A percentile compares a stretch with the other conserved stretches of the same genome.
phyloP scores from a whole-genome alignment of 768 basidiomycete genomes.

The Russula ochroleuca region DNA sequence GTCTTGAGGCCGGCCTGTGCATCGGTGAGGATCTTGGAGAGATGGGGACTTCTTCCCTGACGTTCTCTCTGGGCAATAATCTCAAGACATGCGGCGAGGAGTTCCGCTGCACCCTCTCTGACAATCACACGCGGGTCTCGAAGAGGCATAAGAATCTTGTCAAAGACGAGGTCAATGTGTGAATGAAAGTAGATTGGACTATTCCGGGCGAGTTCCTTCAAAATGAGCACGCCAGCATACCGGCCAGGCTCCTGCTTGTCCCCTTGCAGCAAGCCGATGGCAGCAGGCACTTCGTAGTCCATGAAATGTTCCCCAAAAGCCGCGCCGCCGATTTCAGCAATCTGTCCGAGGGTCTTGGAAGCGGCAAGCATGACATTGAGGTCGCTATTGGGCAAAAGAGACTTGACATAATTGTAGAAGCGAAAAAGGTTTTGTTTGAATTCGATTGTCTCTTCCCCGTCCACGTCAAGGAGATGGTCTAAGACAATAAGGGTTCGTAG shows the following conservation, averaged over 20 bases:
- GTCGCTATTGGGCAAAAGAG: conserved; percentile 86
- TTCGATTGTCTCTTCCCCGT: conserved; percentile 76
- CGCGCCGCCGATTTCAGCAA: conserved; percentile 76
- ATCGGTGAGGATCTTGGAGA: conserved; percentile 82
- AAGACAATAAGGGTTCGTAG: conserved; percentile 28
- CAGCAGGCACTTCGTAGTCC: conserved; percentile 81
- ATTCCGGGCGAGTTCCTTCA: conserved; percentile 90
- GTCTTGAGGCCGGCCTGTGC: conserved; percentile 79
- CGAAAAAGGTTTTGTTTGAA: conserved; percentile 77
- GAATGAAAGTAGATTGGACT: conserved; percentile 85
- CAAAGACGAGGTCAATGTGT: conserved; percentile 82
- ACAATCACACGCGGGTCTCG: conserved; percentile 87
- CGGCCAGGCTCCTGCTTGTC: conserved; percentile 75
- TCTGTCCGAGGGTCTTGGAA: conserved; percentile 86
- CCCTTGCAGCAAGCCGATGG: conserved; percentile 73
- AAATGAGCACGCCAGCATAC: conserved; percentile 89
- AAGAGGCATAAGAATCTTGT: conserved; percentile 87
- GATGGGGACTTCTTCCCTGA: conserved; percentile 57
- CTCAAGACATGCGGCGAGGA: conserved; percentile 88
- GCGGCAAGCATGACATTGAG: conserved; percentile 92
- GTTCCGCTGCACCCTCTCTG: conserved; percentile 87
- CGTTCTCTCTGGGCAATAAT: conserved; percentile 77
- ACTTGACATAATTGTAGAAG: conserved; percentile 90
- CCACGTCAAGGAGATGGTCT: conserved; percentile 74
- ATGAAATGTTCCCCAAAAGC: conserved; percentile 87